Conservation (phyloP, 495 filamentous ascomycete species). For the Penicillium coprophilum region DNA sequence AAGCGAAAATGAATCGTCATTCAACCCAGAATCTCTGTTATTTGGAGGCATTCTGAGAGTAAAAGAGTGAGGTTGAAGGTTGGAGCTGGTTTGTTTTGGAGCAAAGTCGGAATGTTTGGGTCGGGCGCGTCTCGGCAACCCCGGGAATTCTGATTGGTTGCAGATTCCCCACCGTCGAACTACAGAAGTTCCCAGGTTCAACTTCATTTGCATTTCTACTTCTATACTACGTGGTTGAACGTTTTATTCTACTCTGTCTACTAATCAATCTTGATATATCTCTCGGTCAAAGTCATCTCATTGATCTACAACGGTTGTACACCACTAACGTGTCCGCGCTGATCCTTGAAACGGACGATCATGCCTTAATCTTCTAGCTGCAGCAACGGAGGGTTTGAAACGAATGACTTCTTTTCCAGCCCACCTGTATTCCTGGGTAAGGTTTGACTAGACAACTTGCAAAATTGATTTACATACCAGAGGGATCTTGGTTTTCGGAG, state of each 20-base stretch:
- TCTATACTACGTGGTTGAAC: neutral
- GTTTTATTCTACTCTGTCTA: neutral
- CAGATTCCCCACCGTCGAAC: neutral
- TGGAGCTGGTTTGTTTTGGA: slow-evolving; percentile 15
- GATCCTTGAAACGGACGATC: neutral
- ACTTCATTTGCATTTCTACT: neutral
- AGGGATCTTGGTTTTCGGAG: neutral
- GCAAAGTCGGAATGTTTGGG: slow-evolving; percentile 17
- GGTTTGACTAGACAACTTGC: neutral
- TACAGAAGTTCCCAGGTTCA: slow-evolving; percentile 8
- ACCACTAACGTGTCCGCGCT: neutral
- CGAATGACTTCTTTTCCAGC: neutral
- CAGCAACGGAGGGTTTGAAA: neutral
- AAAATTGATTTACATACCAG: neutral
- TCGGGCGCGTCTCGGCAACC: slow-evolving; percentile 20
- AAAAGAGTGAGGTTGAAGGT: neutral
- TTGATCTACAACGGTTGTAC: neutral
- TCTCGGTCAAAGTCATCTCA: neutral
- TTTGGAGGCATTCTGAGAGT: slow-evolving; percentile 8
- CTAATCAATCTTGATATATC: neutral
- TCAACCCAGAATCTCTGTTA: neutral
- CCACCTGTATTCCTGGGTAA: neutral
- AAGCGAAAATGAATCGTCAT: slow-evolving; percentile 12
- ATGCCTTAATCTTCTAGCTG: neutral
- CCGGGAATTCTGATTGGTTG: slow-evolving; percentile 8